Evolutionary conservation across 441 rosid species (phyloP).

Genomic region (Mallotus japonicus): DNA sequence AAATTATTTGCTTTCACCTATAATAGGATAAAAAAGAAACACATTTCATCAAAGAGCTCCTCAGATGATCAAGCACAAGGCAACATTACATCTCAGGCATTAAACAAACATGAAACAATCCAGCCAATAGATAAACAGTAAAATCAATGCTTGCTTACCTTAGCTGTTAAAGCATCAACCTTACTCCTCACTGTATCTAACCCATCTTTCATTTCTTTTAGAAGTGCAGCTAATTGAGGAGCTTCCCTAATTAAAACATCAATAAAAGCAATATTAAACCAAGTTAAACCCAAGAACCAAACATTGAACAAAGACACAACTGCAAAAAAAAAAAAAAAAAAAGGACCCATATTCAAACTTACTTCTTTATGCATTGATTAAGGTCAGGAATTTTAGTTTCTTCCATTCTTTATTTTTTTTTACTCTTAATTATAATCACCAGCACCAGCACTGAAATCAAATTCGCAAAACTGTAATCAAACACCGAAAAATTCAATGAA

Average conservation of each 20-base stretch:
- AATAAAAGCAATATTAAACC: not conserved
- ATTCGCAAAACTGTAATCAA: not conserved
- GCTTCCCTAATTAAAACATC: conserved; percentile 49
- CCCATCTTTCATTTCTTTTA: conserved; percentile 79
- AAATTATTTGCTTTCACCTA: conserved; percentile 70
- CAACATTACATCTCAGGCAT: too few relatives aligned
- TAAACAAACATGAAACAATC: not conserved
- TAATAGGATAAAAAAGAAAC: conserved; percentile 6
- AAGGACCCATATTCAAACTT: not conserved
- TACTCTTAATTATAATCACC: not conserved
- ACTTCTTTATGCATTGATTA: conserved; percentile 29
- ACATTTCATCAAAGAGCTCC: not conserved
- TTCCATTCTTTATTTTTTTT: conserved; percentile 20
- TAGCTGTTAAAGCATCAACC: conserved; percentile 69
- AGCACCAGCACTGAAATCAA: not conserved
- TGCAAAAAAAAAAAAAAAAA: not conserved
- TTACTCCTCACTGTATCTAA: conserved; percentile 64
- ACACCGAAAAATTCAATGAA: not conserved
- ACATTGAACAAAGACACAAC: not conserved
- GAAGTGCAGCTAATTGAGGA: conserved; percentile 50
- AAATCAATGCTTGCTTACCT: conserved; percentile 39
- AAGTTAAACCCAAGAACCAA: not conserved
- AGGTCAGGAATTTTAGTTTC: conserved; percentile 6
- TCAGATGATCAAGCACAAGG: not conserved
- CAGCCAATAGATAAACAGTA: not conserved